A percentile compares a stretch with the other conserved stretches of the same genome.
Conservation (phyloP, 2,329 filamentous ascomycete genomes). For the Phoma sp. region DNA sequence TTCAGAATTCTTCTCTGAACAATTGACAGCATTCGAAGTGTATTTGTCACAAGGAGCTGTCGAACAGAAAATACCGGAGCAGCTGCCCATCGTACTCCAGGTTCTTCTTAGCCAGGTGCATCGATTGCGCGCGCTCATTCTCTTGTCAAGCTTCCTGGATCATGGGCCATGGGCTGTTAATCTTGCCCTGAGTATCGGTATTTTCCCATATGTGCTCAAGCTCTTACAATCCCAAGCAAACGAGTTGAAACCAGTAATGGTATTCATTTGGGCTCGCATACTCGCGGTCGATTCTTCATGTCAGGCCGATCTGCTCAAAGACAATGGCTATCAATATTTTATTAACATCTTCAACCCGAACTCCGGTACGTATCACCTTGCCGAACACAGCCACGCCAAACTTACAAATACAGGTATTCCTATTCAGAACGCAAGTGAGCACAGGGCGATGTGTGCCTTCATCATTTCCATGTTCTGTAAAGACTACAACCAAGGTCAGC, state of each 20-base stretch:
- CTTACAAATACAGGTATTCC: constrained; percentile 63
- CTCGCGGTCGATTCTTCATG: constrained; percentile 94
- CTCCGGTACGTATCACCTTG: constrained; percentile 55
- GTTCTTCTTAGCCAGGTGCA: constrained; percentile 96
- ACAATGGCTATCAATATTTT: constrained; percentile 97
- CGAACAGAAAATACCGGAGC: constrained; percentile 86
- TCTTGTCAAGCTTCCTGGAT: constrained; percentile 92
- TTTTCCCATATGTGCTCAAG: constrained; percentile 98
- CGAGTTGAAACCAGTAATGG: constrained; percentile 97
- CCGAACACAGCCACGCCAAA: neutral
- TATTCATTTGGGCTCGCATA: constrained; percentile 98
- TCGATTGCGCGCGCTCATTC: constrained; percentile 84
- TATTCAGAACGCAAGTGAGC: constrained; percentile 86
- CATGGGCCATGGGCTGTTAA: constrained; percentile 99
- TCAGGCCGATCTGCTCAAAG: constrained; percentile 91
- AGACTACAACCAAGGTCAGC: constrained; percentile 88
- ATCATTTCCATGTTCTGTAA: constrained; percentile 98
- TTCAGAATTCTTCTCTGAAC: constrained; percentile 95
- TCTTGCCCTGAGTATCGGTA: constrained; percentile 93
- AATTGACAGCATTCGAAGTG: constrained; percentile 95
- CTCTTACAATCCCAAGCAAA: constrained; percentile 91
- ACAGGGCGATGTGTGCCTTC: constrained; percentile 98
- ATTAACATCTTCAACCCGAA: constrained; percentile 87
- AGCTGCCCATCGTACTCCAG: constrained; percentile 93
- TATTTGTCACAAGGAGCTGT: constrained; percentile 86